Evolutionary conservation across 176 grass and related monocot genomes (phyloP).

Genomic region (Cenchrus purpureus): DNA sequence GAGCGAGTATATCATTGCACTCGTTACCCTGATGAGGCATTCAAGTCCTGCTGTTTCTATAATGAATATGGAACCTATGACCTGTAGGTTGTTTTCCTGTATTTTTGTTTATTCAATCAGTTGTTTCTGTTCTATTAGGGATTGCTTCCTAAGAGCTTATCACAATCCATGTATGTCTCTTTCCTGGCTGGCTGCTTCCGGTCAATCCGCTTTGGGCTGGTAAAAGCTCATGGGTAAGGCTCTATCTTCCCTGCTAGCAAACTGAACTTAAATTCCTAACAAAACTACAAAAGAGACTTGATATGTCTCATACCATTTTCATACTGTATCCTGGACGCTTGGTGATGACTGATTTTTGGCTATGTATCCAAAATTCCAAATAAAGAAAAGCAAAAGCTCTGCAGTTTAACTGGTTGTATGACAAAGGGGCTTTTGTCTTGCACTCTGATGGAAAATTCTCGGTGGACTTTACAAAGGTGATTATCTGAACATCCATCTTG

Average conservation of each 20-base stretch:
- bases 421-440: conserved; percentile 87
- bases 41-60: conserved; percentile 16
- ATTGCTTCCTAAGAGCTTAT: conserved; percentile 78
- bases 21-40: conserved; percentile 8
- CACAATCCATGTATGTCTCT: conserved; percentile 95
- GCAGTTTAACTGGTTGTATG: conserved; percentile 95
- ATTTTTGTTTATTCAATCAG: background rate
- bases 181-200: conserved; percentile 93
- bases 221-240: conserved; percentile 94
- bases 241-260: conserved; percentile 30
- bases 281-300: background rate
- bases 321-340: background rate
- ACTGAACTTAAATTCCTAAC: background rate
- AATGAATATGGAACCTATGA: background rate
- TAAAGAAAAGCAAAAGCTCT: conserved; percentile 87
- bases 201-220: conserved; percentile 84
- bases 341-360: background rate
- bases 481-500: background rate
- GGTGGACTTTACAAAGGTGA: conserved; percentile 87
- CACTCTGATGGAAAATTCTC: conserved; percentile 83
- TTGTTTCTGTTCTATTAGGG: conserved; percentile 52
- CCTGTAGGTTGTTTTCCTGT: background rate
- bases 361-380: background rate
- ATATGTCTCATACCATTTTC: background rate
- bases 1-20: background rate